These are phyloP conservation scores for Raddia guianensis DNA, from an alignment of 176 grass and related monocot genomes.

Conservation along the genomic window DNA sequence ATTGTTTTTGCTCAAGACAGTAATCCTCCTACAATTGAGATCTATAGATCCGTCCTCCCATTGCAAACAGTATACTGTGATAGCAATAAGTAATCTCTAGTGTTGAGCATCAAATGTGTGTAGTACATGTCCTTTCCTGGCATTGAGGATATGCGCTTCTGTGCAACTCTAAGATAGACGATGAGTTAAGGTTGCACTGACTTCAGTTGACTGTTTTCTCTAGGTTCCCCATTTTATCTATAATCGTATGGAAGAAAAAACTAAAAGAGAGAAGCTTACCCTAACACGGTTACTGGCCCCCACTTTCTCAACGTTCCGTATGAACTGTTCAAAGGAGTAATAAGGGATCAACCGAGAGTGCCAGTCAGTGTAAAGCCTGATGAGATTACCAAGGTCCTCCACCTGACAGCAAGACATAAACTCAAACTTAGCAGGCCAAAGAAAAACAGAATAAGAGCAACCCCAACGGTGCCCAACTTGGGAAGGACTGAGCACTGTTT, in stretches of 20 bases:
- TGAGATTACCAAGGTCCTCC: constrained; percentile 78
- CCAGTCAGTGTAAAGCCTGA: constrained; percentile 74
- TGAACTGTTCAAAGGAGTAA: constrained; percentile 87
- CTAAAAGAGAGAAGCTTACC: constrained; percentile 54
- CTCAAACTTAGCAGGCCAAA: neutral
- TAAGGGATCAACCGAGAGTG: constrained; percentile 78
- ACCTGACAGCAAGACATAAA: constrained; percentile 49
- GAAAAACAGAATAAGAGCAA: neutral
- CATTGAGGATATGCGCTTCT: neutral
- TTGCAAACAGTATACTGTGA: neutral
- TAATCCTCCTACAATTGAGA: neutral
- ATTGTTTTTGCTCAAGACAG: neutral
- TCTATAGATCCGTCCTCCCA: neutral
- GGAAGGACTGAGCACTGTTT: too few species aligned
- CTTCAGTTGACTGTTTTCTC: neutral
- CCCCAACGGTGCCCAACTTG: too few species aligned
- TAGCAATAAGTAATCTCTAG: neutral
- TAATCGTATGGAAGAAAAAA: constrained; percentile 11
- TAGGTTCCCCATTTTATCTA: neutral
- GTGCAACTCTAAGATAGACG: neutral
- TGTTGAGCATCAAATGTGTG: neutral
- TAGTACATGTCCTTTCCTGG: neutral
- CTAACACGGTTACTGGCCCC: constrained; percentile 66
- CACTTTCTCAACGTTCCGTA: constrained; percentile 71
- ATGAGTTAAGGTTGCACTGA: neutral